Evolutionary conservation across 2,329 filamentous ascomycete species (phyloP), one percentile per base, ranked within the genome.

Genomic region (Pestalotiopsis sp.): DNA sequence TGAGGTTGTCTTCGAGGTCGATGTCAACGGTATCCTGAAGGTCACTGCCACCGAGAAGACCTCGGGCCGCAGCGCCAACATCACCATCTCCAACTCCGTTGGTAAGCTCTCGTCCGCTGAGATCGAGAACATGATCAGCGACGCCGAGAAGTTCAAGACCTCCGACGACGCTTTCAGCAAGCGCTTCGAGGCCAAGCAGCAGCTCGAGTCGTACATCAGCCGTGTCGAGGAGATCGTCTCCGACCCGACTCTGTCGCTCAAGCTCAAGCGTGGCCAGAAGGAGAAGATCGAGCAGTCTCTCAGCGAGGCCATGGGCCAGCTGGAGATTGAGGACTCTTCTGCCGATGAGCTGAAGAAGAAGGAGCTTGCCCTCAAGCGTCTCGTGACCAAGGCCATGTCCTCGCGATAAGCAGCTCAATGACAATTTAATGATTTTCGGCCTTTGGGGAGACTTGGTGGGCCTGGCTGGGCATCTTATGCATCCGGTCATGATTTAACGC

Each of bases 1-100:
- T 60, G 96, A 99, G 86, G 93, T 95, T 76, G 94, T 98, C 82
- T 98, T 99, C 85, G 96, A 99, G 87, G 96, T 99, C 80, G 96
- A 99, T 77, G 96, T 98, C 89, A 99, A 99, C 88, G 96, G 96
- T 92, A 97, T 98, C 82, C 92, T 99, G 75, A 99, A 99, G 91
- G 96, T 98, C 79, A 98, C 95, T 72, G 96, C 96, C 75, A 98
- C 95, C 62, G 96, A 99, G 90, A 99, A 99, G 91, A 95, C 94
- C 76, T 97, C 96, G 41, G 96, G 96, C 79, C 95, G 96, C 82
- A 96, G 89, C 80, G 96, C 96, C 85, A 99, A 99, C 91, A 99
- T 99, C 84, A 99, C 96, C 82, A 99, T 99, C 85, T 94, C 93
- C 85, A 99, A 99, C 91, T 97, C 96, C 70, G 95, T 99, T 78